These are phyloP conservation scores for Epichloe glyceriae DNA, from an alignment of 2,329 filamentous ascomycete genomes.

Conservation along the genomic window DNA sequence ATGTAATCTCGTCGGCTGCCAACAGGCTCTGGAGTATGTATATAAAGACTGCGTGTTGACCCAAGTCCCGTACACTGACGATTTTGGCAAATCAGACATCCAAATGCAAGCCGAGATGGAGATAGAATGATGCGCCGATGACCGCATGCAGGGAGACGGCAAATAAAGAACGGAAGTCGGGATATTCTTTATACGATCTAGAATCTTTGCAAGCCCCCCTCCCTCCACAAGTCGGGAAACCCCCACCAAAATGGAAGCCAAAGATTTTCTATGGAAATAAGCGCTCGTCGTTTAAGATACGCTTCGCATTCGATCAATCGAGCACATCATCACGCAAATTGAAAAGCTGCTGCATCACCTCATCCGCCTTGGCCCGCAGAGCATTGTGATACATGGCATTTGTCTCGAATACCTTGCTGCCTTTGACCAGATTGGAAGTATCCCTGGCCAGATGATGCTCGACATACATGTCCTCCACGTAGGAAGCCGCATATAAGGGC, in stretches of 20 bases:
- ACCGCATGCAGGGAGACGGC: not conserved
- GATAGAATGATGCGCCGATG: constrained; percentile 20
- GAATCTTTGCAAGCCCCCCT: not conserved
- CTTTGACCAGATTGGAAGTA: constrained; percentile 62
- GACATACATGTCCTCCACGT: constrained; percentile 86
- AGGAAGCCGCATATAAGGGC: constrained; percentile 75
- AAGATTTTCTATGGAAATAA: too few relatives aligned
- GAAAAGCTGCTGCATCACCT: constrained; percentile 67
- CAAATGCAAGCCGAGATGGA: constrained; percentile 39
- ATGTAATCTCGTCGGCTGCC: constrained; percentile 54
- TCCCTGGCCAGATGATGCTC: constrained; percentile 61
- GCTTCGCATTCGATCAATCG: constrained; percentile 26
- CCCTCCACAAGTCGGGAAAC: too few relatives aligned
- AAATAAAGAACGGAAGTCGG: not conserved
- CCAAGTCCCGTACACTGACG: not conserved
- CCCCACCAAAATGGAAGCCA: too few relatives aligned
- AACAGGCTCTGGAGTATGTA: constrained; percentile 55
- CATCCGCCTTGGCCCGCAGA: constrained; percentile 56
- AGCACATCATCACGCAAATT: constrained; percentile 57
- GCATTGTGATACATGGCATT: constrained; percentile 84
- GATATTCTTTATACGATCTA: not conserved
- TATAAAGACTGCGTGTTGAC: not conserved
- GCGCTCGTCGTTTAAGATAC: too few relatives aligned
- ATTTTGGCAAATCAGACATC: constrained; percentile 22
- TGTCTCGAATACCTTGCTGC: constrained; percentile 69